These are phyloP conservation scores for Thelonectria olida DNA, from an alignment of 2,329 filamentous ascomycete genomes.

Conservation along the genomic window DNA sequence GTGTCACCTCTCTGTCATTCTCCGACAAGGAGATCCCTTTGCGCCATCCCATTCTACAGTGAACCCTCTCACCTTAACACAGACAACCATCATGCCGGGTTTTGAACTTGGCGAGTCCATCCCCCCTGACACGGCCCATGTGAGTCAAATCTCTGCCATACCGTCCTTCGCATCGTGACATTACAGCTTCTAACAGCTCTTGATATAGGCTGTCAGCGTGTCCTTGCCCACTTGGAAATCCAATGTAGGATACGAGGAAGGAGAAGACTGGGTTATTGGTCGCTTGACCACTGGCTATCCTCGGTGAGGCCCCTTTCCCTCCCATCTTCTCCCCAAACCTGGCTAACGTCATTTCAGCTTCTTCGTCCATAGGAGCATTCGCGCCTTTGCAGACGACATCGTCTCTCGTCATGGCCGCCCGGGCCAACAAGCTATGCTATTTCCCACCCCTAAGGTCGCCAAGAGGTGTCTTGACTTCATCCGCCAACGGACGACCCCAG, in stretches of 20 bases:
- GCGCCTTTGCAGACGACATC: slow-evolving; percentile 76
- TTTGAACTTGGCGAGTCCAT: slow-evolving; percentile 75
- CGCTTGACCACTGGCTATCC: slow-evolving; percentile 94
- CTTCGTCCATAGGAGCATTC: slow-evolving; percentile 88
- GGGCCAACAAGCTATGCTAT: slow-evolving; percentile 79
- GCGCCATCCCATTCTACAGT: background rate
- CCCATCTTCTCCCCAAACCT: slow-evolving; percentile 4
- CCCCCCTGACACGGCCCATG: slow-evolving; percentile 80
- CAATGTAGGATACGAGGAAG: slow-evolving; percentile 95
- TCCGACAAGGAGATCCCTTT: background rate
- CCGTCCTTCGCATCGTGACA: slow-evolving; percentile 1
- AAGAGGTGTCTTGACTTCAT: slow-evolving; percentile 80
- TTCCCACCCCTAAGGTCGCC: slow-evolving; percentile 78
- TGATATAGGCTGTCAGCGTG: slow-evolving; percentile 85
- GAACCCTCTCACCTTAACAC: background rate
- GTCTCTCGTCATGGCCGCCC: slow-evolving; percentile 68
- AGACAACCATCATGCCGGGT: slow-evolving; percentile 51
- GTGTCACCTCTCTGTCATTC: background rate
- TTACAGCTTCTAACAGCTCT: background rate
- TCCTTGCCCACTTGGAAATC: slow-evolving; percentile 93
- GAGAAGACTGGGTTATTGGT: slow-evolving; percentile 83
- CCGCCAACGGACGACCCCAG: slow-evolving; percentile 62
- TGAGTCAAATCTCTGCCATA: slow-evolving; percentile 53
- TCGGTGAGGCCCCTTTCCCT: slow-evolving; percentile 58
- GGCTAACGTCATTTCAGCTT: slow-evolving; percentile 68